A percentile compares a stretch with the other conserved stretches of the same genome.
These are phyloP conservation scores for Vanrija pseudolonga DNA, from an alignment of 1,284 basidiomycete genomes.

Conservation along the genomic window DNA sequence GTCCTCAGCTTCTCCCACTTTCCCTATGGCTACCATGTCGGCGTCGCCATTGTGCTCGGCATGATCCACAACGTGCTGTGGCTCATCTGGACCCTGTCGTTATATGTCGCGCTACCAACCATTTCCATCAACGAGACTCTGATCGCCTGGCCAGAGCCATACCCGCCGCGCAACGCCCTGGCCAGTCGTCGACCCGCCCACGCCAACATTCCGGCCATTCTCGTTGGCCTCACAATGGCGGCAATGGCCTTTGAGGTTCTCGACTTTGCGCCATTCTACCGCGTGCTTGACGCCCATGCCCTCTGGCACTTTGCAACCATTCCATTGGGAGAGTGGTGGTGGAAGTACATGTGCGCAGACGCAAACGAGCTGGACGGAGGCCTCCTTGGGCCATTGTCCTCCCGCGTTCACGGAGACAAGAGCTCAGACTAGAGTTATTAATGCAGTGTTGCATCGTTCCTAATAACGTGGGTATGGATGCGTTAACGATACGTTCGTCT, in stretches of 20 bases:
- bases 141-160: slow-evolving; percentile 17
- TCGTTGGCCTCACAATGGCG: slow-evolving; percentile 67
- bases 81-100: slow-evolving; percentile 63
- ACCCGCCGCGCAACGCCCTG: slow-evolving; percentile 40
- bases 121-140: slow-evolving; percentile 11
- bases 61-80: slow-evolving; percentile 70
- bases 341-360: slow-evolving; percentile 57
- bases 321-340: slow-evolving; percentile 79
- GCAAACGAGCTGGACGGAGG: slow-evolving; percentile 32
- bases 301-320: slow-evolving; percentile 90
- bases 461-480: not conserved
- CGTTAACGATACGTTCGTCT: no score
- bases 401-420: not conserved
- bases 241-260: slow-evolving; percentile 82
- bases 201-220: slow-evolving; percentile 51
- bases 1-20: slow-evolving; percentile 65
- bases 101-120: slow-evolving; percentile 50
- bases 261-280: slow-evolving; percentile 77
- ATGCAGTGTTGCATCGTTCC: slow-evolving; percentile 5
- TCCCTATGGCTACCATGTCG: slow-evolving; percentile 94
- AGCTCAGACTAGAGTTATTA: not conserved
- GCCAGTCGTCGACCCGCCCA: slow-evolving; percentile 6
- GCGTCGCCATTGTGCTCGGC: slow-evolving; percentile 76
- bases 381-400: not conserved
- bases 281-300: slow-evolving; percentile 86